Percentiles rank a stretch among this genome's conserved stretches.
Evolutionary conservation across 169 alveolate genomes (phyloP).

Genomic region (Cryptosporidium ryanae): DNA sequence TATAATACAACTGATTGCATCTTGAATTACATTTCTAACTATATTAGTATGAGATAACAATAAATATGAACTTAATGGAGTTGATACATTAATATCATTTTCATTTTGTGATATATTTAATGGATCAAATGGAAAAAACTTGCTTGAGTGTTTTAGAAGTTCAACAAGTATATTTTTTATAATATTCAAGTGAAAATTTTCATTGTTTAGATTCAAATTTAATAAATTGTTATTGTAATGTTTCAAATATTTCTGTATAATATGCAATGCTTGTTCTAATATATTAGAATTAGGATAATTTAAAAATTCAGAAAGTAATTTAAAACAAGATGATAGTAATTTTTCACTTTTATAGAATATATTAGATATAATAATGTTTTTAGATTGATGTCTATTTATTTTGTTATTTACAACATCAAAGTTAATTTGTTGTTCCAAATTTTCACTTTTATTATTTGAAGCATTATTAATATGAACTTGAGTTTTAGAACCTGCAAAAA

Average conservation of each 20-base stretch:
- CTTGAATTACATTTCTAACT: constrained; percentile 8
- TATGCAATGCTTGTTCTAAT: constrained; percentile 29
- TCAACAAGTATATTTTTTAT: constrained; percentile 23
- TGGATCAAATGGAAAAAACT: constrained; percentile 46
- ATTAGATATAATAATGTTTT: constrained; percentile 11
- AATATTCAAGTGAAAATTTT: constrained; percentile 4
- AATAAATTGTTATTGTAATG: constrained; percentile 7
- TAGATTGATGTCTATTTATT: constrained; percentile 2
- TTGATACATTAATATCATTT: constrained; percentile 5
- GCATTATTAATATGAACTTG: not conserved
- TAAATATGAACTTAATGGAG: constrained; percentile 43
- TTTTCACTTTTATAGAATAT: constrained; percentile 10
- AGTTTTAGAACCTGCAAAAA: constrained; percentile 6
- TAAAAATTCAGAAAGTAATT: constrained; percentile 6
- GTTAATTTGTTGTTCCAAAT: not conserved
- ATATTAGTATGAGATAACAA: constrained; percentile 6
- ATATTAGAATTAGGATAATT: constrained; percentile 38
- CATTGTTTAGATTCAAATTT: not conserved
- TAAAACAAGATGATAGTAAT: constrained; percentile 14
- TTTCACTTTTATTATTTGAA: not conserved
- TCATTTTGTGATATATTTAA: constrained; percentile 28
- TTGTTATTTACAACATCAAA: not conserved
- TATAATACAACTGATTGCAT: constrained; percentile 21
- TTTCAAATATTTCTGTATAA: constrained; percentile 32
- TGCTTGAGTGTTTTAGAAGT: constrained; percentile 3